Conservation (phyloP, 176 grass and related monocot species). For the Eragrostis curvula region DNA sequence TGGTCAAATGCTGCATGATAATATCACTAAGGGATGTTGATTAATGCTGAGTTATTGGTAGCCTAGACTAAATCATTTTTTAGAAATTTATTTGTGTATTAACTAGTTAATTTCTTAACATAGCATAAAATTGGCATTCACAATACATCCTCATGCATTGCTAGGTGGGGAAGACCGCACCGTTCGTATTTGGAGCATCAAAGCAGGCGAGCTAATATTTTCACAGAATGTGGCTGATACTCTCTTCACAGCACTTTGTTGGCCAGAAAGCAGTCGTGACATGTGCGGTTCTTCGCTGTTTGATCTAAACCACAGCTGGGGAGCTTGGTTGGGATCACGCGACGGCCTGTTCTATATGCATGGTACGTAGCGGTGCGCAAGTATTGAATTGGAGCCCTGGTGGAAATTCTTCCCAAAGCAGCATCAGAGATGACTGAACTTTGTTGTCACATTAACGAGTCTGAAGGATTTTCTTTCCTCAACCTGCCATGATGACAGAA, state of each 20-base stretch:
- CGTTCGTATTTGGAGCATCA: slow-evolving; percentile 87
- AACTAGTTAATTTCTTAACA: slow-evolving; percentile 1
- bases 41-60: slow-evolving; percentile 25
- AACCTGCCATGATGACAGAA: background rate
- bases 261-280: slow-evolving; percentile 52
- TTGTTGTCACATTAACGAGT: background rate
- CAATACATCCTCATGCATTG: slow-evolving; percentile 27
- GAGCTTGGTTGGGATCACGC: slow-evolving; percentile 85
- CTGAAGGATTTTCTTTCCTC: background rate
- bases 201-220: slow-evolving; percentile 80
- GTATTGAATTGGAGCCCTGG: slow-evolving; percentile 11
- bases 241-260: slow-evolving; percentile 61
- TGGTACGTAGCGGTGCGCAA: slow-evolving; percentile 49
- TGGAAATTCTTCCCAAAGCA: slow-evolving; percentile 27
- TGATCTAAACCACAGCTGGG: slow-evolving; percentile 65
- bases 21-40: background rate
- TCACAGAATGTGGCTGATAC: slow-evolving; percentile 45
- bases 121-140: slow-evolving; percentile 27
- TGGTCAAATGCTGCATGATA: slow-evolving; percentile 11
- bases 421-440: background rate
- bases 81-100: background rate
- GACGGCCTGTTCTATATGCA: slow-evolving; percentile 84
- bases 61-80: background rate
- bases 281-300: slow-evolving; percentile 38
- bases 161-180: slow-evolving; percentile 79